phyloP scores from a whole-genome alignment of 2,329 filamentous ascomycete species.

The Alternaria longipes region DNA sequence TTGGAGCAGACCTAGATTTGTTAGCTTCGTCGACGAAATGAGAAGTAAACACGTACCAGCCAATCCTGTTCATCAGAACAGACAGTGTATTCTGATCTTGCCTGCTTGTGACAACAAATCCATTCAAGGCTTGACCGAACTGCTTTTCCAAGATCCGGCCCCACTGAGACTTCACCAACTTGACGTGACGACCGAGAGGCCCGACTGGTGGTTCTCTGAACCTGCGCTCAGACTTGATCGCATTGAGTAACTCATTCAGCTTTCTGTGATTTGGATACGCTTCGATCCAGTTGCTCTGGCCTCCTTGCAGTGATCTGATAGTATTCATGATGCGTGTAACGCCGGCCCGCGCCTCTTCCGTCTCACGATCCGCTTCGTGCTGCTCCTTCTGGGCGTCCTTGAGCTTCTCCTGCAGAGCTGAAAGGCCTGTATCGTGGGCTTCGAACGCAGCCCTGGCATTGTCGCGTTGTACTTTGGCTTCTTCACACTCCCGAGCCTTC shows the following conservation, averaged over 20 bases:
- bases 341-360: conserved; percentile 56
- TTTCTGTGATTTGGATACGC: conserved; percentile 67
- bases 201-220: conserved; percentile 81
- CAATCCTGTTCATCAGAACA: conserved; percentile 65
- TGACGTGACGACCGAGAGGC: conserved; percentile 81
- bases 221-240: conserved; percentile 73
- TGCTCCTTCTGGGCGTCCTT: conserved; percentile 41
- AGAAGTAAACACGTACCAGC: conserved; percentile 4
- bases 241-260: conserved; percentile 70
- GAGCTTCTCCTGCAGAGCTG: conserved; percentile 49
- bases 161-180: conserved; percentile 82
- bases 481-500: conserved; percentile 67
- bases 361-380: conserved; percentile 29
- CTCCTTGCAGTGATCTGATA: conserved; percentile 62
- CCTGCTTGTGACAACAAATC: conserved; percentile 83
- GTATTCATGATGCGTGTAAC: conserved; percentile 62
- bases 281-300: conserved; percentile 67
- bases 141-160: conserved; percentile 80
- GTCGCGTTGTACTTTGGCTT: conserved; percentile 62
- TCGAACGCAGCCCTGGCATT: conserved; percentile 56
- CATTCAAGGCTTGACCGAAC: conserved; percentile 74
- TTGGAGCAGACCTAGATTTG: conserved; percentile 57
- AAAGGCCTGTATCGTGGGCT: conserved; percentile 51
- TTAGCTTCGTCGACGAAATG: conserved; percentile 9
- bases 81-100: conserved; percentile 76